Evolutionary conservation across 148 eudicot species (phyloP), one percentile per base, ranked within the genome.

Genomic region (Rhododendron ferrugineum): DNA sequence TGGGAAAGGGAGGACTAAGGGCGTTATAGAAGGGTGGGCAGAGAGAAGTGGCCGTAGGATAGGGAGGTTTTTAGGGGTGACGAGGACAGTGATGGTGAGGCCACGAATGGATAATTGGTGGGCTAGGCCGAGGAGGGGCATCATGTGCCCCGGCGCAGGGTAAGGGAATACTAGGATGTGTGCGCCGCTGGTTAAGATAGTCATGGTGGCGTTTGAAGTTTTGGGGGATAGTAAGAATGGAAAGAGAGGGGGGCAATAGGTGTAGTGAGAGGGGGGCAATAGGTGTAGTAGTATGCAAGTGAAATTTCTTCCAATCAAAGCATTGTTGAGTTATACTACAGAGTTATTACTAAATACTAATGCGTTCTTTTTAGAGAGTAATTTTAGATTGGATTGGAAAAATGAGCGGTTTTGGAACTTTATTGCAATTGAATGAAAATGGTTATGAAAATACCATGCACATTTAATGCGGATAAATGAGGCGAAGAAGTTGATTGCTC

Each of bases 91-190:
- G 16, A 91, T 85, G 80, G 84, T 87, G 16, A 92, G 79, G 11
- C 93, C 93, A 36, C 84, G 85, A 73, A 85, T 86, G 42, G 90
- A 82, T 78, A 95, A 84, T 80, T 89, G 92, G 85, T 89, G 89
- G 46, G 94, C 87, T 1, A 93, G 85, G 89, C 93, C 96, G 28
- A 93, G 92, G 78, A 92, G 88, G 9, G 93, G 87, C 4, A 92
- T 89, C 90, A 92, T 91, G 88, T 95, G 96, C 52, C 98, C 94
- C 84, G 93, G 96, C 2, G 96, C 94, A 37, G 98, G 96, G 86
- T 77, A 93, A 34, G 98, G 98, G 81, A 93, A 82, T n/a, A 93
- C 87, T 0, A 95, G 83, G 22, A 92, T 78, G 86, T 95, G 95
- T 80, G 84, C 47, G 10, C 80, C 79, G 9, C 58, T 49, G 68